Conservation (phyloP, 768 basidiomycete genomes). For the Ramaria rubella region DNA sequence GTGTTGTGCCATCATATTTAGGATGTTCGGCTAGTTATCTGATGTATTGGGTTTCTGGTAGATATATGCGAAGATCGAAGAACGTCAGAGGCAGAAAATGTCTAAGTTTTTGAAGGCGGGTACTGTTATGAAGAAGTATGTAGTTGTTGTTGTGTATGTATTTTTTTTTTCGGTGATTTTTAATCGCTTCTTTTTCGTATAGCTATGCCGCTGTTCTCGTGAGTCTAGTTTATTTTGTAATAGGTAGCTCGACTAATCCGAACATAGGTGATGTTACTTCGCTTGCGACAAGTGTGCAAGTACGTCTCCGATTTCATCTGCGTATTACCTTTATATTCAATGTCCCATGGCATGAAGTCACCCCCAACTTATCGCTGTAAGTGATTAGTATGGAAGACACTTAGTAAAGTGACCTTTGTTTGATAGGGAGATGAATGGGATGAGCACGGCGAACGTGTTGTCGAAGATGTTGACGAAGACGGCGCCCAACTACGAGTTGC, state of each 20-base stretch:
- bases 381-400: conserved; percentile 17
- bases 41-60: conserved; percentile 2
- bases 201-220: conserved; percentile 48
- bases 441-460: not conserved
- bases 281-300: conserved; percentile 66
- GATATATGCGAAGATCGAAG: conserved; percentile 26
- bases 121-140: conserved; percentile 69
- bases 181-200: not conserved
- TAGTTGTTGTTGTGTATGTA: conserved; percentile 15
- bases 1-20: conserved; percentile 12
- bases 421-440: not conserved
- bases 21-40: not conserved
- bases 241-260: not conserved
- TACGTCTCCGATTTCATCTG: not conserved
- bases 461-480: not conserved
- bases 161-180: not conserved
- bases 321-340: conserved; percentile 9
- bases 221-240: not conserved
- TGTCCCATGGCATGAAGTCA: conserved; percentile 29
- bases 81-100: conserved; percentile 27
- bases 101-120: conserved; percentile 51
- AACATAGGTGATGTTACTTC: conserved; percentile 60
- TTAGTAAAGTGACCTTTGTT: not conserved
- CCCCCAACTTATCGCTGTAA: conserved; percentile 60
- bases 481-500: conserved; percentile 33